Evolutionary conservation across 2,329 filamentous ascomycete species (phyloP).

Genomic region (Metarhizium brunneum): DNA sequence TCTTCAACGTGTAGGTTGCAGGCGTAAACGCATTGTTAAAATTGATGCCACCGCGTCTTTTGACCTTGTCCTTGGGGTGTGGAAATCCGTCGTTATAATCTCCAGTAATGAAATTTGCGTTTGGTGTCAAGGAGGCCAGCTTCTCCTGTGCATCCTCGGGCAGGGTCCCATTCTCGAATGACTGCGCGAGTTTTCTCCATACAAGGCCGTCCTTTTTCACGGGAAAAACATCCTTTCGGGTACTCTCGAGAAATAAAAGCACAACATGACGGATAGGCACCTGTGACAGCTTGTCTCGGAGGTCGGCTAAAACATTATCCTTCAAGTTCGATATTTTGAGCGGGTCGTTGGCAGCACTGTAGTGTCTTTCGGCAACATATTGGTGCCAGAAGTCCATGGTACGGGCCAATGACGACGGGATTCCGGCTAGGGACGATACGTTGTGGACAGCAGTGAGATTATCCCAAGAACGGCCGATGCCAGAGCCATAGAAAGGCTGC

Average conservation of each 20-base stretch:
- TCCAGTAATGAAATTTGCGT: constrained; percentile 24
- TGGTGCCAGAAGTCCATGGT: constrained; percentile 20
- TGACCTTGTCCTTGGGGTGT: constrained; percentile 8
- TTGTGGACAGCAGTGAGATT: constrained; percentile 18
- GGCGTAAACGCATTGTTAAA: constrained; percentile 31
- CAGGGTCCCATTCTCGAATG: constrained; percentile 20
- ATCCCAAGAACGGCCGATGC: constrained; percentile 18
- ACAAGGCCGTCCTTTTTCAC: constrained; percentile 30
- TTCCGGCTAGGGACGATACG: constrained; percentile 14
- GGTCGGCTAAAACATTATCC: constrained; percentile 18
- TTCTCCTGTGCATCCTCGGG: constrained; percentile 21
- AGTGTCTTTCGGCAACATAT: constrained; percentile 15
- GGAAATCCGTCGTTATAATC: constrained; percentile 26
- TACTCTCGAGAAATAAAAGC: constrained; percentile 35
- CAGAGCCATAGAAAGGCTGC: constrained; percentile 10
- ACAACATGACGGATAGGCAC: constrained; percentile 33
- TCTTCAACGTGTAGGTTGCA: constrained; percentile 35
- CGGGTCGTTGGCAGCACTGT: constrained; percentile 27
- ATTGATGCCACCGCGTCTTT: constrained; percentile 28
- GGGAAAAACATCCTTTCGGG: constrained; percentile 35
- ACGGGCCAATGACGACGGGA: constrained; percentile 14
- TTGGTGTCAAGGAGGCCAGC: constrained; percentile 20
- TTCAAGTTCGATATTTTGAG: constrained; percentile 31
- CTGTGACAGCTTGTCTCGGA: constrained; percentile 16
- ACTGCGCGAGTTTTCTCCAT: constrained; percentile 23